Evolutionary conservation across 495 filamentous ascomycete species (phyloP).

Genomic region (Neurospora sp.): DNA sequence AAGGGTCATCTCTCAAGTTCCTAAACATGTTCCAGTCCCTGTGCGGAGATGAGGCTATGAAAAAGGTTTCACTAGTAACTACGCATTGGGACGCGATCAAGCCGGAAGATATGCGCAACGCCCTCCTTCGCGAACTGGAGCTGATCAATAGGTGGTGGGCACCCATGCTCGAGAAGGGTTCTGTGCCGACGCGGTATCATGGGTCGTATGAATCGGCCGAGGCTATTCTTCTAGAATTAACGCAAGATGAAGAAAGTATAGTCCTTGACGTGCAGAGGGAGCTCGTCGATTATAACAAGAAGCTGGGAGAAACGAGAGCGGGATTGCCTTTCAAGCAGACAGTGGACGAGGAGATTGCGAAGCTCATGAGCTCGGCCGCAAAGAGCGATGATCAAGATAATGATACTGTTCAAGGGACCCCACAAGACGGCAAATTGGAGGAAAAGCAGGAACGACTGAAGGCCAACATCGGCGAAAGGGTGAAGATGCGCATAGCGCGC

Average conservation of each 20-base stretch:
- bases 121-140: constrained; percentile 17
- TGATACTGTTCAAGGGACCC: not conserved
- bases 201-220: not conserved
- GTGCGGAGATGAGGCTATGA: constrained; percentile 19
- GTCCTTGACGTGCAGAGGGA: not conserved
- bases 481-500: not conserved
- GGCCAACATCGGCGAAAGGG: not conserved
- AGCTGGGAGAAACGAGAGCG: not conserved
- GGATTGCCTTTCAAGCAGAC: not conserved
- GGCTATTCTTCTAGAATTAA: not conserved
- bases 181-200: not conserved
- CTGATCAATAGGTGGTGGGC: constrained; percentile 25
- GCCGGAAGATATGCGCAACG: not conserved
- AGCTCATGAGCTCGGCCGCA: too few relatives aligned
- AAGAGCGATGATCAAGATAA: too few relatives aligned
- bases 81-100: constrained; percentile 28
- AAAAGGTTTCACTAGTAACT: constrained; percentile 28
- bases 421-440: not conserved
- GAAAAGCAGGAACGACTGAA: not conserved
- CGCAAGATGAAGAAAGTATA: not conserved
- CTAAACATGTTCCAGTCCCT: constrained; percentile 28
- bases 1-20: constrained; percentile 15
- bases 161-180: not conserved
- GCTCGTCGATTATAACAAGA: not conserved
- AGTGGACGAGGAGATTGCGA: not conserved